These are phyloP conservation scores for Colletotrichum lini DNA, from an alignment of 2,329 filamentous ascomycete genomes.

Conservation along the genomic window DNA sequence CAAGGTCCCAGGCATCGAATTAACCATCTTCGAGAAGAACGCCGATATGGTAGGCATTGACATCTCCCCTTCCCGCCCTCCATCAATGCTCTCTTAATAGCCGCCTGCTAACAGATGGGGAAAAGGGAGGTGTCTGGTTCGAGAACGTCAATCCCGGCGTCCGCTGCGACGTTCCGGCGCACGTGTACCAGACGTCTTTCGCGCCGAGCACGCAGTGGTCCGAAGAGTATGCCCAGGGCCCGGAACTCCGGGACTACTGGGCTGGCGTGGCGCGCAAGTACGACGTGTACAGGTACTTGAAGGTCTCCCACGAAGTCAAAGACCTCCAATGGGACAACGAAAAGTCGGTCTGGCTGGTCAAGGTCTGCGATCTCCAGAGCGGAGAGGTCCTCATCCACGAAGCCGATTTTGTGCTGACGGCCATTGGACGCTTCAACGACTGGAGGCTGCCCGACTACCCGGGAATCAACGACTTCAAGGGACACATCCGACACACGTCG, in stretches of 20 bases:
- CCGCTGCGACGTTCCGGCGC: constrained; percentile 76
- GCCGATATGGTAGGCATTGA: constrained; percentile 69
- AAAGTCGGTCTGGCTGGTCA: constrained; percentile 68
- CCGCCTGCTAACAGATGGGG: not conserved
- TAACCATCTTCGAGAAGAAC: constrained; percentile 78
- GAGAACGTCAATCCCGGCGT: constrained; percentile 74
- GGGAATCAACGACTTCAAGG: constrained; percentile 68
- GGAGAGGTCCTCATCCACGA: constrained; percentile 59
- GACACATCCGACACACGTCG: constrained; percentile 72
- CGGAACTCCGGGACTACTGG: constrained; percentile 79
- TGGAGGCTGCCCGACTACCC: constrained; percentile 73
- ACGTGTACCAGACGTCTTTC: constrained; percentile 79
- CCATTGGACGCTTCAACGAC: constrained; percentile 76
- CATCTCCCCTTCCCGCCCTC: not conserved
- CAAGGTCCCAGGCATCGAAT: constrained; percentile 77
- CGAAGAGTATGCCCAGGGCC: constrained; percentile 75
- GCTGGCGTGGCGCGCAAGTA: constrained; percentile 73
- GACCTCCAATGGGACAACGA: constrained; percentile 68
- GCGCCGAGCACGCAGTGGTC: constrained; percentile 78
- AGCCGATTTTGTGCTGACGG: constrained; percentile 74
- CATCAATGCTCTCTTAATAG: too few relatives aligned
- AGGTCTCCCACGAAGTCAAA: constrained; percentile 68
- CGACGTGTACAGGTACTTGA: constrained; percentile 71
- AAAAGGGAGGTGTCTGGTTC: constrained; percentile 66
- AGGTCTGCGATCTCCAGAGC: constrained; percentile 49